Conservation (phyloP, 257 asterid species). For the Hygrophila difformis region DNA sequence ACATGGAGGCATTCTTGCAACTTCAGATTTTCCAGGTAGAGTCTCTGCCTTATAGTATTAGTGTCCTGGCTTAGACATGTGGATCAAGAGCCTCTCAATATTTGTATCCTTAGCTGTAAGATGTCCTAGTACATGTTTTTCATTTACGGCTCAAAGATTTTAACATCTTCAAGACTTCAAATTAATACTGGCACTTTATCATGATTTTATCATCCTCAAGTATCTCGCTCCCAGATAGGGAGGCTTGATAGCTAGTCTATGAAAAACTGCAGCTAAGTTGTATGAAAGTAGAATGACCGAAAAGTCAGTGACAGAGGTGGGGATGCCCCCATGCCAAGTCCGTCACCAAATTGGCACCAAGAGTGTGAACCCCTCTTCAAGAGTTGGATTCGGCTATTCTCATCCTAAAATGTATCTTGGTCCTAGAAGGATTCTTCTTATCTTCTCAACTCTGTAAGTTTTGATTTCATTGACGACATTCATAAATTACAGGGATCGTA, state of each 20-base stretch:
- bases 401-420: slow-evolving; percentile 25
- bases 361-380: slow-evolving; percentile 23
- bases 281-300: slow-evolving; percentile 43
- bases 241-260: too few relatives aligned
- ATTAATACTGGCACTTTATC: too few relatives aligned
- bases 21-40: too few relatives aligned
- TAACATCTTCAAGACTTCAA: too few relatives aligned
- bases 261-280: slow-evolving; percentile 34
- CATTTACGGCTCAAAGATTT: too few relatives aligned
- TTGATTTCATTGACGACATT: neutral
- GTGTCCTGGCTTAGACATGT: too few relatives aligned
- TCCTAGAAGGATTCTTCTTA: slow-evolving; percentile 52
- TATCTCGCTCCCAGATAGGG: too few relatives aligned
- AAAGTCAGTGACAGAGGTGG: slow-evolving; percentile 24
- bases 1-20: slow-evolving; percentile 15
- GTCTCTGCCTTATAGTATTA: too few relatives aligned
- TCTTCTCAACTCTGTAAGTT: slow-evolving; percentile 61
- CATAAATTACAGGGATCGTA: neutral
- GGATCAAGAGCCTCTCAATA: too few relatives aligned
- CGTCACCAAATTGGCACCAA: slow-evolving; percentile 45
- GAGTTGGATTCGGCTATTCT: slow-evolving; percentile 33
- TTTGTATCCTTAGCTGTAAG: too few relatives aligned
- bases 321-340: slow-evolving; percentile 25
- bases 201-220: too few relatives aligned
- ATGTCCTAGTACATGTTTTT: too few relatives aligned